Base-by-base conservation (phyloP, 805 yeast genomes). In the Nakazawaea anatomiae region DNA sequence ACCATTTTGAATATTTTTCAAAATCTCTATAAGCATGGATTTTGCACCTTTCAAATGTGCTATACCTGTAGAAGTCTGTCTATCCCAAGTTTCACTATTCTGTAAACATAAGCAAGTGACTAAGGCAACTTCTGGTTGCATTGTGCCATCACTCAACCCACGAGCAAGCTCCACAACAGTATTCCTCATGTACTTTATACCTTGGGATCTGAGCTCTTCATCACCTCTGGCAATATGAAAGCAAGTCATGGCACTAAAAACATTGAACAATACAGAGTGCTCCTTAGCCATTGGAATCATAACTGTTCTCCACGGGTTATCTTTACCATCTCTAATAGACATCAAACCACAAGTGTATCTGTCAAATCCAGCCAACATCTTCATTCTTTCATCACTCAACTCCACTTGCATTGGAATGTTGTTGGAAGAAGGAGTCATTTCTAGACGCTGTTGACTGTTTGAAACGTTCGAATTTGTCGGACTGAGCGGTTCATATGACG, bases 41-140 rank as follows among this genome's bases (percentile, higher is more conserved):
- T 76, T 74, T 4, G 88, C 88, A 32, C 89, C 88, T 58, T 77
- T 79, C 52, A 83, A 68, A 64, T 83, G 89, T 2, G 85, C 83
- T 49, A 83, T 79, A 10, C 89, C 88, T 28, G 85, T 79, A 3
- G 85, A 75, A 4, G 78, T 82, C 52, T 79, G 84, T 10, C 82
- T 75, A 59, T 82, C 84, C 89, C 89, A 83, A 0, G 84, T 74
- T 60, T 84, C 89, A 39, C 85, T 76, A 52, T 80, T 76, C 0
- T 88, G 85, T 50, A 84, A 66, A 25, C 80, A 77, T 51, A 84
- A 61, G 53, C 88, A 83, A 0, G 87, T 79, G 0, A 85, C 81
- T 25, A 84, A 66, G 1, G 88, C 88, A 10, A 83, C 81, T 54
- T 82, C 87, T 9, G 82, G 81, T 2, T 85, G 83, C 31, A 79